A percentile compares a stretch with the other conserved stretches of the same genome.
These are phyloP conservation scores for Xanthoparmelia taractica DNA, from an alignment of 495 filamentous ascomycete species.

Conservation along the genomic window DNA sequence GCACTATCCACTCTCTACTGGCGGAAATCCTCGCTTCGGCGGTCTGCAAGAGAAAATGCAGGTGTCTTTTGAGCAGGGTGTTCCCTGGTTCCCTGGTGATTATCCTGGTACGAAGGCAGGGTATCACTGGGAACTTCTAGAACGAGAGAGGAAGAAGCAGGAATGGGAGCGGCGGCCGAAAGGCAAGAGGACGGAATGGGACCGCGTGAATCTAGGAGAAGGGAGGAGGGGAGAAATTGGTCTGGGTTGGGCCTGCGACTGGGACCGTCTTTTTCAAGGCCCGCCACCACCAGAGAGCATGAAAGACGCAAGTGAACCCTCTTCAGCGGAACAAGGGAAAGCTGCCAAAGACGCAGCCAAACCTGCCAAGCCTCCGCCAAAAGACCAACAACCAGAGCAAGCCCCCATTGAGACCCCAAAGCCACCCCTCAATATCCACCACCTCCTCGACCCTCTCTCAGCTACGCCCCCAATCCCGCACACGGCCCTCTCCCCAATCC, in stretches of 20 bases:
- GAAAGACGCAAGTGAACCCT: conserved; percentile 7
- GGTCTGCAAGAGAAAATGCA: conserved; percentile 75
- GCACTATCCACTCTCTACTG: conserved; percentile 75
- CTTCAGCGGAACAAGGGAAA: not conserved
- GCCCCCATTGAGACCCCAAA: conserved; percentile 8
- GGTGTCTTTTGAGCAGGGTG: conserved; percentile 69
- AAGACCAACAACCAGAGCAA: not conserved
- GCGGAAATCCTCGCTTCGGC: conserved; percentile 72
- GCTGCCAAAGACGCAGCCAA: conserved; percentile 2
- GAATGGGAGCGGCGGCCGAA: conserved; percentile 77
- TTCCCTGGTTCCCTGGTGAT: conserved; percentile 83
- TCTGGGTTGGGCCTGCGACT: conserved; percentile 80
- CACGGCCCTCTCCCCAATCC: conserved; percentile 39
- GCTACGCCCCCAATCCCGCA: conserved; percentile 14
- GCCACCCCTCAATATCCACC: conserved; percentile 34
- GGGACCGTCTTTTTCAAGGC: conserved; percentile 53
- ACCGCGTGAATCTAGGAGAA: conserved; percentile 63
- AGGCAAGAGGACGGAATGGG: conserved; percentile 70
- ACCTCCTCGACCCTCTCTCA: conserved; percentile 26
- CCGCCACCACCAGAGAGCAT: conserved; percentile 11
- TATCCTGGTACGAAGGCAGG: conserved; percentile 78
- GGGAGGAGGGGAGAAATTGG: conserved; percentile 79
- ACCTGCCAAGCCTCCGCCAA: not conserved
- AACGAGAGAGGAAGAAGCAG: conserved; percentile 51
- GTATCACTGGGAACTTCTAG: conserved; percentile 61